Evolutionary conservation across 164 flowering plant species (phyloP).

Genomic region (Stephania cephalantha): DNA sequence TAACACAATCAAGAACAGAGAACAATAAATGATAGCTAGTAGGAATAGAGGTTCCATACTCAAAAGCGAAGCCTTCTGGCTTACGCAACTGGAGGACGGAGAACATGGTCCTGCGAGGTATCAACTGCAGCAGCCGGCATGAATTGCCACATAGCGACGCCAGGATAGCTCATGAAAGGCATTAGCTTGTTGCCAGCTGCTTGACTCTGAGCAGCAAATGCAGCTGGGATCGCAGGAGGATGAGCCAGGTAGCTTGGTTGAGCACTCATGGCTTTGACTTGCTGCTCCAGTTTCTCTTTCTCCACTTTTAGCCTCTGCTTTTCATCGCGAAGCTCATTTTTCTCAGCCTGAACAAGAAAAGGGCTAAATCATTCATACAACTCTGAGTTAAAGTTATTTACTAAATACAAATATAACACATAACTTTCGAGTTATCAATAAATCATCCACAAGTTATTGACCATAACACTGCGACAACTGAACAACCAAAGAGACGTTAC

Average conservation of each 20-base stretch:
- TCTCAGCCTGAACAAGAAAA: constrained; percentile 49
- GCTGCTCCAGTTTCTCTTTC: constrained; percentile 82
- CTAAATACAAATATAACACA: neutral
- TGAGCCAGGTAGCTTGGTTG: constrained; percentile 63
- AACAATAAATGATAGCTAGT: constrained; percentile 6
- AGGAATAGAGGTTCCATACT: constrained; percentile 10
- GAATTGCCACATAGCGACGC: constrained; percentile 96
- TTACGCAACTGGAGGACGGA: constrained; percentile 92
- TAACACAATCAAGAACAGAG: constrained; percentile 10
- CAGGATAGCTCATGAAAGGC: constrained; percentile 74
- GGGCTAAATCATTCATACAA: neutral
- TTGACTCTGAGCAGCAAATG: constrained; percentile 66
- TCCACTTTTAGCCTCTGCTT: constrained; percentile 78
- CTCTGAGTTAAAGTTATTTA: neutral
- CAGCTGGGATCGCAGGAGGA: constrained; percentile 52
- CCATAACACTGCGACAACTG: neutral
- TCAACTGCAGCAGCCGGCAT: constrained; percentile 95
- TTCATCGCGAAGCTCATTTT: constrained; percentile 91
- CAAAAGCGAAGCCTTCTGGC: constrained; percentile 10
- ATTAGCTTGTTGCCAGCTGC: constrained; percentile 62
- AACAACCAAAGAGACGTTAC: neutral
- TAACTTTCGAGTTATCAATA: neutral
- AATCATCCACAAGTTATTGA: neutral
- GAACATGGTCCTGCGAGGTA: constrained; percentile 89
- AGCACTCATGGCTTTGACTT: constrained; percentile 51